These are phyloP conservation scores for Erysimum cheiranthoides DNA, from an alignment of 345 rosid genomes.

Conservation along the genomic window DNA sequence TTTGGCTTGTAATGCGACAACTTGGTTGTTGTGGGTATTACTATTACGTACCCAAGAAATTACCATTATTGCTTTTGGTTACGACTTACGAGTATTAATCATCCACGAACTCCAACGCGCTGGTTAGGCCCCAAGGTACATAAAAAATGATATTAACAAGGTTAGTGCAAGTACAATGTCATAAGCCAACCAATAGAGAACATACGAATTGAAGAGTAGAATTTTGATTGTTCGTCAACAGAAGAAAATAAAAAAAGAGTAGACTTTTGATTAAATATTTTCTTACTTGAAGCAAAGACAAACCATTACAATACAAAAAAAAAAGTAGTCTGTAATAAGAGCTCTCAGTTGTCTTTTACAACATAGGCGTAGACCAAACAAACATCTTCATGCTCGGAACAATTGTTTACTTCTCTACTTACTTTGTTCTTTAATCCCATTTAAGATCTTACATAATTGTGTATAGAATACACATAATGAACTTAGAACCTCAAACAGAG, in stretches of 20 bases:
- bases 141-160: neutral
- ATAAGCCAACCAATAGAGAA: neutral
- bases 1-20: conserved; percentile 3
- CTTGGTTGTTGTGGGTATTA: neutral
- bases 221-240: no score
- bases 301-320: conserved; percentile 19
- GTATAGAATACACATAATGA: conserved; percentile 9
- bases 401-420: conserved; percentile 27
- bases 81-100: conserved; percentile 15
- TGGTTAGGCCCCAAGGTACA: conserved; percentile 8
- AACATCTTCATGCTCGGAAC: conserved; percentile 33
- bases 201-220: neutral
- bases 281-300: conserved; percentile 14
- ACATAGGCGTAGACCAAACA: conserved; percentile 26
- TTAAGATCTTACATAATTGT: conserved; percentile 3
- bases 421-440: neutral
- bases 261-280: conserved; percentile 13
- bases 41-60: conserved; percentile 18
- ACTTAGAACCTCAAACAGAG: conserved; percentile 23
- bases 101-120: conserved; percentile 20
- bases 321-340: conserved; percentile 15
- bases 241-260: no score
- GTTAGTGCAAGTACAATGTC: neutral
- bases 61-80: conserved; percentile 19
- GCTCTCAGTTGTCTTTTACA: conserved; percentile 35